Evolutionary conservation across 257 asterid genomes (phyloP).

Genomic region (Nicotiana attenuata): DNA sequence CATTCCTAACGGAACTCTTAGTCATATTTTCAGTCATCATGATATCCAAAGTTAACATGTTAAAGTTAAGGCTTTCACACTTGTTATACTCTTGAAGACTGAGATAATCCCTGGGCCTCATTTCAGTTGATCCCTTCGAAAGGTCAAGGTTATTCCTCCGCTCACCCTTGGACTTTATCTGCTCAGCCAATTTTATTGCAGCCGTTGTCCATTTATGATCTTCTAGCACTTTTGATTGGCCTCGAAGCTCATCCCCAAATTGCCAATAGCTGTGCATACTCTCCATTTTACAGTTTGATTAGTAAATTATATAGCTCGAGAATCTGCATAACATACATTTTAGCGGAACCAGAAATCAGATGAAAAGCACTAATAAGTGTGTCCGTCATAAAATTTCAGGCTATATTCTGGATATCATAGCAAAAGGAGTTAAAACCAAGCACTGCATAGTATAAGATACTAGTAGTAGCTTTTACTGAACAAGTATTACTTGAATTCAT

Average conservation of each 20-base stretch:
- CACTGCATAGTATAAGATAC: background rate
- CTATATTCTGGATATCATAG: background rate
- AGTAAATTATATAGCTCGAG: background rate
- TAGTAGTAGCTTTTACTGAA: background rate
- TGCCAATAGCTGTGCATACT: conserved; percentile 72
- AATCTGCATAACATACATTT: background rate
- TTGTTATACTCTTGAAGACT: conserved; percentile 71
- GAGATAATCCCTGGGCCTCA: conserved; percentile 53
- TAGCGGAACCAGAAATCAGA: background rate
- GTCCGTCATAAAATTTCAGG: background rate
- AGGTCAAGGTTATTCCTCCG: conserved; percentile 76
- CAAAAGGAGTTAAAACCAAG: background rate
- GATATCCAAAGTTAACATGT: conserved; percentile 58
- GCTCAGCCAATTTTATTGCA: conserved; percentile 82
- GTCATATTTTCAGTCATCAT: conserved; percentile 47
- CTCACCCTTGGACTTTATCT: conserved; percentile 65
- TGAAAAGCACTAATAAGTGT: background rate
- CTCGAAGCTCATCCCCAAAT: conserved; percentile 88
- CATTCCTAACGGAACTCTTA: conserved; percentile 42
- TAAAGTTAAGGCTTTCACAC: conserved; percentile 61
- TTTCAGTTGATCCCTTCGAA: conserved; percentile 54
- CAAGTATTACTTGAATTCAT: background rate
- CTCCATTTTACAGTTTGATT: conserved; percentile 53
- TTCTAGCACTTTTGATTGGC: conserved; percentile 74
- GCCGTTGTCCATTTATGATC: conserved; percentile 80